A percentile compares a stretch with the other conserved stretches of the same genome.
Conservation (phyloP, 2,329 filamentous ascomycete genomes). For the Colletotrichum tropicicola region DNA sequence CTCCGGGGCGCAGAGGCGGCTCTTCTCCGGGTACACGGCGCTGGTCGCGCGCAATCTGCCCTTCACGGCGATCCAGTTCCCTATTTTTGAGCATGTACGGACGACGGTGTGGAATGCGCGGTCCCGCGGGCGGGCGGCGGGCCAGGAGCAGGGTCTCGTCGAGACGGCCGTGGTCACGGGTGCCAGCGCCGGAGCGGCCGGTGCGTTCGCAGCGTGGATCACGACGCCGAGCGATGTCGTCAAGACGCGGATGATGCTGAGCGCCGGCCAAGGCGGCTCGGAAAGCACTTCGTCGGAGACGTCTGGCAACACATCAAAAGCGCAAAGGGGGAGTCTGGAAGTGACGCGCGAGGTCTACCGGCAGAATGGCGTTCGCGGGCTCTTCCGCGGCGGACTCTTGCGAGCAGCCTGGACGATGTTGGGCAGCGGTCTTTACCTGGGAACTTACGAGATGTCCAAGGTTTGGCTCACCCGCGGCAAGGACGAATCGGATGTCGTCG, state of each 20-base stretch:
- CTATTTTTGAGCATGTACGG: slow-evolving; percentile 81
- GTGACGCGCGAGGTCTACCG: slow-evolving; percentile 72
- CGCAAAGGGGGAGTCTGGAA: slow-evolving; percentile 56
- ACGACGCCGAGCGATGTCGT: slow-evolving; percentile 91
- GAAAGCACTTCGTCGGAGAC: too few relatives aligned
- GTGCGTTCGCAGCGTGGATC: slow-evolving; percentile 78
- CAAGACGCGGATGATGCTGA: slow-evolving; percentile 89
- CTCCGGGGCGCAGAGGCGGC: slow-evolving; percentile 64
- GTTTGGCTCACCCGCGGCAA: slow-evolving; percentile 63
- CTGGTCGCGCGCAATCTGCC: slow-evolving; percentile 85
- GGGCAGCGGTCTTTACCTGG: slow-evolving; percentile 85
- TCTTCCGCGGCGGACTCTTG: slow-evolving; percentile 81
- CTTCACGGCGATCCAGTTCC: slow-evolving; percentile 89
- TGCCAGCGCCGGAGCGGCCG: slow-evolving; percentile 76
- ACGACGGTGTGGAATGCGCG: slow-evolving; percentile 54
- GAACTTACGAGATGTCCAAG: slow-evolving; percentile 85
- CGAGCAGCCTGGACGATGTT: slow-evolving; percentile 83
- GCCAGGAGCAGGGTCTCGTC: slow-evolving; percentile 50
- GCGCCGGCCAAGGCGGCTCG: slow-evolving; percentile 52
- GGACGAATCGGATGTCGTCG: slow-evolving; percentile 49
- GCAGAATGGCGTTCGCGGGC: slow-evolving; percentile 74
- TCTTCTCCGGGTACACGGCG: slow-evolving; percentile 79
- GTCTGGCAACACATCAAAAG: too few relatives aligned
- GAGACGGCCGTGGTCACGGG: slow-evolving; percentile 79
- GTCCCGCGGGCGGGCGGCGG: slow-evolving; percentile 35